These are phyloP conservation scores for Trichoderma sp. DNA, from an alignment of 2,329 filamentous ascomycete species.

Conservation along the genomic window DNA sequence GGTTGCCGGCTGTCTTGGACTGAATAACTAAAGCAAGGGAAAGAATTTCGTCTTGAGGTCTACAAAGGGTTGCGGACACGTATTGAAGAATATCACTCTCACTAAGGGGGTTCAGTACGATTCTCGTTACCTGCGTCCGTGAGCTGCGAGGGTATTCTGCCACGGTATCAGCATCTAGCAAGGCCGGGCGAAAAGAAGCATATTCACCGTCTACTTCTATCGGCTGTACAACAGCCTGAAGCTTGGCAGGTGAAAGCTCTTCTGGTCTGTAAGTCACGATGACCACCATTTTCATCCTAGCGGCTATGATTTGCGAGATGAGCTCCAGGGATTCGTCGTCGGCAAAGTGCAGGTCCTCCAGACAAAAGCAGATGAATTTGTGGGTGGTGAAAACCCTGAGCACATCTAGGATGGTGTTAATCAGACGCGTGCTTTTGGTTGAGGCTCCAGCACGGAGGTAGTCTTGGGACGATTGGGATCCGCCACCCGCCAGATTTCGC, in stretches of 20 bases:
- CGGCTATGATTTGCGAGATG: conserved; percentile 73
- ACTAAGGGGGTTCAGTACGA: conserved; percentile 68
- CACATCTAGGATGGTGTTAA: conserved; percentile 86
- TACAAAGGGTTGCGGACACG: conserved; percentile 76
- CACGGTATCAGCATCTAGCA: conserved; percentile 24
- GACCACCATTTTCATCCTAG: conserved; percentile 76
- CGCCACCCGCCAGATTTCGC: conserved; percentile 36
- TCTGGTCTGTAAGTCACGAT: conserved; percentile 74
- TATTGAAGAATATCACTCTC: conserved; percentile 81
- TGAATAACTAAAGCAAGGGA: conserved; percentile 81
- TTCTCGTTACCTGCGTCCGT: conserved; percentile 61
- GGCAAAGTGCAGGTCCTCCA: conserved; percentile 89
- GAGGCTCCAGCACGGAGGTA: conserved; percentile 57
- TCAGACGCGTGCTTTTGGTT: conserved; percentile 68
- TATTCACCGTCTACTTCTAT: conserved; percentile 50
- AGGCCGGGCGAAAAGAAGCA: background rate
- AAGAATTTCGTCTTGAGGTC: conserved; percentile 67
- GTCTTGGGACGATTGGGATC: conserved; percentile 55
- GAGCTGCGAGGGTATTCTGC: conserved; percentile 44
- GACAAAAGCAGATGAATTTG: conserved; percentile 82
- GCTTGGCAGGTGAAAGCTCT: conserved; percentile 55
- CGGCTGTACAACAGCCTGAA: conserved; percentile 54
- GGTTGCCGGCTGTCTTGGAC: conserved; percentile 83
- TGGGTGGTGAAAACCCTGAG: conserved; percentile 76
- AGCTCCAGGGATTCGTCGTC: conserved; percentile 85